These are phyloP conservation scores for Calamus simplicifolius DNA, from an alignment of 176 grass and related monocot genomes.

Conservation along the genomic window DNA sequence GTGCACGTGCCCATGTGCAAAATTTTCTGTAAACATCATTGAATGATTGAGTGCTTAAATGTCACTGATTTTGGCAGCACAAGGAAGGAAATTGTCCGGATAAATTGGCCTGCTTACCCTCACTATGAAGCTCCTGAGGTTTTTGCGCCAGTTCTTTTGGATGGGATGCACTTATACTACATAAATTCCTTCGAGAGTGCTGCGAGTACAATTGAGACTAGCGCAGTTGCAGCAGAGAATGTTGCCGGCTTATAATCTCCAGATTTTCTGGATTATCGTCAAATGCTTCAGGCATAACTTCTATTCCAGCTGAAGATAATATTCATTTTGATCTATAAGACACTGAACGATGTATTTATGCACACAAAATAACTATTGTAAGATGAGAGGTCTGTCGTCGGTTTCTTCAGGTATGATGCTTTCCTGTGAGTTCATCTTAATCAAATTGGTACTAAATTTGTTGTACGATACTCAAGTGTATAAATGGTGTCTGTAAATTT, in stretches of 20 bases:
- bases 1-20: no score
- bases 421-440: no score
- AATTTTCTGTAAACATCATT: no score
- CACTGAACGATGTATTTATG: no score
- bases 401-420: no score
- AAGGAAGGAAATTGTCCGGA: conserved; percentile 54
- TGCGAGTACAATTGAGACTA: conserved; percentile 70
- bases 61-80: conserved; percentile 23
- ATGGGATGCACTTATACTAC: conserved; percentile 81
- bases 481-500: no score
- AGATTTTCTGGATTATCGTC: conserved; percentile 26
- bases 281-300: conserved; percentile 7
- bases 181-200: conserved; percentile 90
- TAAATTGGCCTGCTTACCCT: conserved; percentile 91
- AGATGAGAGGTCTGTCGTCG: no score
- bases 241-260: conserved; percentile 82
- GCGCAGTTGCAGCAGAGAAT: conserved; percentile 75
- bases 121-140: conserved; percentile 72
- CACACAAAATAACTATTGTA: no score
- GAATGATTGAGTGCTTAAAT: no score
- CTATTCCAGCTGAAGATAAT: conserved; percentile 4
- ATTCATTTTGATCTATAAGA: conserved; percentile 16
- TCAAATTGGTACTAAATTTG: no score
- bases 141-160: conserved; percentile 75
- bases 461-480: no score